phyloP scores from a whole-genome alignment of 2,329 filamentous ascomycete species.

The Rutstroemia sp. region DNA sequence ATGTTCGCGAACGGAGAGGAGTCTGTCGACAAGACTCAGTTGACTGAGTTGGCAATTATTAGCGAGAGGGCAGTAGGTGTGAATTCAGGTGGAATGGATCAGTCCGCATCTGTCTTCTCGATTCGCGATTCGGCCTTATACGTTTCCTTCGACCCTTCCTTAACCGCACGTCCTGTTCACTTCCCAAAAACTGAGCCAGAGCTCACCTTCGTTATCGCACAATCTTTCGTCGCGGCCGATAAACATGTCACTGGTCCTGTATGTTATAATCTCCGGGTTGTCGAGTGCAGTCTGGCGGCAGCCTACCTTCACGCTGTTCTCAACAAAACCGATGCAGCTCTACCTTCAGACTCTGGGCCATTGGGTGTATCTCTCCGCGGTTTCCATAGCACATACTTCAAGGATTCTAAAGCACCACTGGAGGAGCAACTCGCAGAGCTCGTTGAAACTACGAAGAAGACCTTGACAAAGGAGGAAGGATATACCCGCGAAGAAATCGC shows the following conservation, averaged over 20 bases:
- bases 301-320: conserved; percentile 54
- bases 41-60: conserved; percentile 89
- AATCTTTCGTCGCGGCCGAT: conserved; percentile 89
- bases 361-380: conserved; percentile 77
- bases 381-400: conserved; percentile 78
- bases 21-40: conserved; percentile 78
- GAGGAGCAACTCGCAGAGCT: conserved; percentile 67
- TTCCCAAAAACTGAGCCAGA: conserved; percentile 78
- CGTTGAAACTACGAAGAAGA: conserved; percentile 59
- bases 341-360: conserved; percentile 74
- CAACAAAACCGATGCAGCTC: conserved; percentile 47
- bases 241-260: conserved; percentile 91
- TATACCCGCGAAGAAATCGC: conserved; percentile 87
- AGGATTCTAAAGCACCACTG: conserved; percentile 33
- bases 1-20: conserved; percentile 77
- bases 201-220: conserved; percentile 85
- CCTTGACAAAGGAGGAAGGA: conserved; percentile 70
- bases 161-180: conserved; percentile 68
- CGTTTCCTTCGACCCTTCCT: conserved; percentile 77
- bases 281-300: conserved; percentile 88
- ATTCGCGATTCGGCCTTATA: conserved; percentile 79
- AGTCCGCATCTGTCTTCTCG: conserved; percentile 91
- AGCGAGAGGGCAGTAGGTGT: conserved; percentile 92
- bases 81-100: conserved; percentile 97
- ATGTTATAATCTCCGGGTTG: conserved; percentile 94